A percentile compares a stretch with the other conserved stretches of the same genome.
Evolutionary conservation across 208 protist genomes (phyloP).

Genomic region (Crithidia mellificae): DNA sequence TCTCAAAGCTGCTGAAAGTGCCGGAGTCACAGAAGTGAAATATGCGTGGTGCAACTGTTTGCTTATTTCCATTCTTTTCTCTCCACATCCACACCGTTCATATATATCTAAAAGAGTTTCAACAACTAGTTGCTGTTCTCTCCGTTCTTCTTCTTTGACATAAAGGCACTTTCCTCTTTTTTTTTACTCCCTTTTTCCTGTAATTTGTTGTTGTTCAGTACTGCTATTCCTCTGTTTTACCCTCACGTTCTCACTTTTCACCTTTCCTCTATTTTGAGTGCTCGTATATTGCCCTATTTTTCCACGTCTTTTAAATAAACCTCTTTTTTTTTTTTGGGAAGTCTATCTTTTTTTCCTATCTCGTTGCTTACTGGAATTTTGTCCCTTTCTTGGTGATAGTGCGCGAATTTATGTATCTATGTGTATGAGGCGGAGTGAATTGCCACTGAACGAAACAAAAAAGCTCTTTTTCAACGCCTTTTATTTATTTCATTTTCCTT

Average conservation of each 20-base stretch:
- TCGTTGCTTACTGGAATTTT: conserved; percentile 1
- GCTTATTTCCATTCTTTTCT: background rate
- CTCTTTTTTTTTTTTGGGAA: conserved; percentile 10
- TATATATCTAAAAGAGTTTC: background rate
- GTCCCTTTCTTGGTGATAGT: background rate
- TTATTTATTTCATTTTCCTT: conserved; percentile 11
- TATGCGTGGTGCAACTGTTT: background rate
- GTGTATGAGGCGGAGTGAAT: background rate
- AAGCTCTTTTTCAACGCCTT: background rate
- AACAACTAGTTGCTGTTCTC: background rate
- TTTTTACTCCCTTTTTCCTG: background rate
- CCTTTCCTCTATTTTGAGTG: background rate
- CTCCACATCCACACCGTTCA: background rate
- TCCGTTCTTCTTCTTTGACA: background rate
- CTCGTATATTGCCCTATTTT: background rate
- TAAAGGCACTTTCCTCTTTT: background rate
- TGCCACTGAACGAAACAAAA: background rate
- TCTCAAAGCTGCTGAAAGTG: background rate
- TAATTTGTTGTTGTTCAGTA: background rate
- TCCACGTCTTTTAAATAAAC: background rate
- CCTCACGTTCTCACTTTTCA: conserved; percentile 12
- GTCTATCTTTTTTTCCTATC: background rate
- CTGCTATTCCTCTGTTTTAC: background rate
- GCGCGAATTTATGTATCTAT: background rate
- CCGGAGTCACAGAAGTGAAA: background rate